phyloP scores from a whole-genome alignment of 306 rosid genomes.

The Dalbergia cultrata region DNA sequence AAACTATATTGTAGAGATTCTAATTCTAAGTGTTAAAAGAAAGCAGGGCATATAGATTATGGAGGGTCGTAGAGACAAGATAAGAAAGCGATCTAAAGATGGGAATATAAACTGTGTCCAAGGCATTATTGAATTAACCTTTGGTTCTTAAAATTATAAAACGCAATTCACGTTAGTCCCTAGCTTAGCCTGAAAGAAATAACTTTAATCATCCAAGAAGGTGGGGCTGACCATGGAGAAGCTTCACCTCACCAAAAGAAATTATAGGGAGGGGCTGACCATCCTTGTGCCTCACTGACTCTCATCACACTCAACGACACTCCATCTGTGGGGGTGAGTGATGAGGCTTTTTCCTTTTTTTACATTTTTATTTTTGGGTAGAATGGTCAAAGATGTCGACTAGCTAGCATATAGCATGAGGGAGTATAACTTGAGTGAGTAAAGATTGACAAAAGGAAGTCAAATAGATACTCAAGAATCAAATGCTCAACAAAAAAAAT shows the following conservation, averaged over 20 bases:
- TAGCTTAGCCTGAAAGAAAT: too few species aligned
- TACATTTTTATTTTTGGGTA: neutral
- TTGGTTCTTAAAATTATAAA: too few species aligned
- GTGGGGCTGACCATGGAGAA: too few species aligned
- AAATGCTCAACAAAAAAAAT: slow-evolving; percentile 5
- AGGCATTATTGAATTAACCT: neutral
- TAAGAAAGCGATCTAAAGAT: neutral
- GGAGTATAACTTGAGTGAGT: neutral
- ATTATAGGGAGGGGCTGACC: slow-evolving; percentile 58
- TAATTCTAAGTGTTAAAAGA: slow-evolving; percentile 9
- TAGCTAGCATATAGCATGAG: neutral
- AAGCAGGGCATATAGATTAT: slow-evolving; percentile 5
- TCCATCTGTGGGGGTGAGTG: slow-evolving; percentile 14
- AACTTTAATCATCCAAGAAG: too few species aligned
- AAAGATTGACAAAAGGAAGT: neutral
- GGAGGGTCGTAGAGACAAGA: neutral
- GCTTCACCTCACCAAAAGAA: too few species aligned
- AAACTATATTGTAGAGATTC: neutral
- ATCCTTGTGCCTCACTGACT: slow-evolving; percentile 56
- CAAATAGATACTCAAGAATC: neutral
- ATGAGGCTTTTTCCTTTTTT: slow-evolving; percentile 2
- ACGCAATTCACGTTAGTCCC: too few species aligned
- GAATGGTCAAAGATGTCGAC: slow-evolving; percentile 26
- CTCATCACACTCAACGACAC: slow-evolving; percentile 61
- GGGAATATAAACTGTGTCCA: too few species aligned